Percentiles rank a stretch among this genome's conserved stretches.
phyloP scores from a whole-genome alignment of 495 filamentous ascomycete species.

The Chaetomium cochliodes region DNA sequence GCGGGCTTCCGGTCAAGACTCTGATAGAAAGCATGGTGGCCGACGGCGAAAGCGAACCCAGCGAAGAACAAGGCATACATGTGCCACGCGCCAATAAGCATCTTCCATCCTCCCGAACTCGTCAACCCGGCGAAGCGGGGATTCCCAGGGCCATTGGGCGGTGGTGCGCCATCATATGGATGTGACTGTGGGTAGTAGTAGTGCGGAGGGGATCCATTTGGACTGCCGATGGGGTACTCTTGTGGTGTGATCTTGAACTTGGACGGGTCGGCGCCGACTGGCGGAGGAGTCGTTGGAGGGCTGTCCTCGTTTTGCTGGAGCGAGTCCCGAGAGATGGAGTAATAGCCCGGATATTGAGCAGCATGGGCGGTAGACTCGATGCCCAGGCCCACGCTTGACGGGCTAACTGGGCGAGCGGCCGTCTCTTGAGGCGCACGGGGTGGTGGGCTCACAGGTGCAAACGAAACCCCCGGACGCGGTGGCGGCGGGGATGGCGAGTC shows the following conservation, averaged over 20 bases:
- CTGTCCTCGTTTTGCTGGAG: conserved; percentile 16
- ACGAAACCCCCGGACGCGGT: conserved; percentile 1
- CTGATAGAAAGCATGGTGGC: conserved; percentile 32
- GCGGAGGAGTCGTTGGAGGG: neutral
- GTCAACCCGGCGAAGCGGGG: neutral
- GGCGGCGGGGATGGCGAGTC: conserved; percentile 5
- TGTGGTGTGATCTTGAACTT: neutral
- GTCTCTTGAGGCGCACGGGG: neutral
- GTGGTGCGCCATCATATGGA: neutral
- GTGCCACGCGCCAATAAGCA: conserved; percentile 25
- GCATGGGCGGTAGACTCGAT: conserved; percentile 3
- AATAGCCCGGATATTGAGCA: conserved; percentile 1
- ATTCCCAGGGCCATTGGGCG: neutral
- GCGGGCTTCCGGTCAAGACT: conserved; percentile 27
- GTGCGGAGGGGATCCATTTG: neutral
- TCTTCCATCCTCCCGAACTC: conserved; percentile 17
- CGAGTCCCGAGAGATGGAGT: conserved; percentile 11
- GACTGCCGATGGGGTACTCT: neutral
- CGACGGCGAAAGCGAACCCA: conserved; percentile 27
- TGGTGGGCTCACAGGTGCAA: conserved; percentile 7
- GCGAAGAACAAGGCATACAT: conserved; percentile 30
- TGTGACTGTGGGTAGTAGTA: neutral
- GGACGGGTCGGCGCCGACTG: conserved; percentile 1
- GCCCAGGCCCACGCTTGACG: conserved; percentile 17
- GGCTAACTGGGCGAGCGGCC: neutral